Evolutionary conservation across 2,329 filamentous ascomycete species (phyloP).

Genomic region (Aspergillus felis): DNA sequence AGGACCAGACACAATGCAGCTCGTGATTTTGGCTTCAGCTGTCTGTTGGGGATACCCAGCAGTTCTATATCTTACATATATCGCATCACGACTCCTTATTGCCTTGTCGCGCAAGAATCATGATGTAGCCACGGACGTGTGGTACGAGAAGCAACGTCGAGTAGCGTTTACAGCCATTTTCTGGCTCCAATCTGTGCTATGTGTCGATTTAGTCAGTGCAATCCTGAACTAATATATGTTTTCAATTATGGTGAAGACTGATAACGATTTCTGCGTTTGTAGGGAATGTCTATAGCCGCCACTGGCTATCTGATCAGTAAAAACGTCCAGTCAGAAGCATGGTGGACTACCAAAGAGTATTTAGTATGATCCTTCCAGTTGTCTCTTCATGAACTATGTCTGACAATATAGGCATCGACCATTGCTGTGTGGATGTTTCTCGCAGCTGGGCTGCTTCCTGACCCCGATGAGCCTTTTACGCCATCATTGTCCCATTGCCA

Average conservation of each 20-base stretch:
- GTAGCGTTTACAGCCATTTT: not conserved
- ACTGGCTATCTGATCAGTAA: not conserved
- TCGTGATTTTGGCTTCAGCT: not conserved
- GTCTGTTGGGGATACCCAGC: not conserved
- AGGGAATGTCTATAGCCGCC: not conserved
- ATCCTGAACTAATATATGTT: not conserved
- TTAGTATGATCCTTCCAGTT: not conserved
- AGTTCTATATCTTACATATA: not conserved
- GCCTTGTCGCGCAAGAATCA: not conserved
- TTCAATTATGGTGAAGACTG: not conserved
- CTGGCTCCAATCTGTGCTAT: not conserved
- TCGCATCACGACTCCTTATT: not conserved
- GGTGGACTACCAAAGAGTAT: not conserved
- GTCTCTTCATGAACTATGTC: not conserved
- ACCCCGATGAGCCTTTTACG: not conserved
- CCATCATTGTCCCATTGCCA: not conserved
- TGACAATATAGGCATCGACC: not conserved
- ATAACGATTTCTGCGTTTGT: not conserved
- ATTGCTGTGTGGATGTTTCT: not conserved
- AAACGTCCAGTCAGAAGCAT: not conserved
- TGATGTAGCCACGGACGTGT: not conserved
- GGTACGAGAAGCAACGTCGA: not conserved
- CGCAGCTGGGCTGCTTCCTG: not conserved
- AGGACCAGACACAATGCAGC: not conserved
- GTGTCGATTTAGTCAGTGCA: not conserved